phyloP scores from a whole-genome alignment of 768 basidiomycete genomes.

The Strobilomyces dryophilus region DNA sequence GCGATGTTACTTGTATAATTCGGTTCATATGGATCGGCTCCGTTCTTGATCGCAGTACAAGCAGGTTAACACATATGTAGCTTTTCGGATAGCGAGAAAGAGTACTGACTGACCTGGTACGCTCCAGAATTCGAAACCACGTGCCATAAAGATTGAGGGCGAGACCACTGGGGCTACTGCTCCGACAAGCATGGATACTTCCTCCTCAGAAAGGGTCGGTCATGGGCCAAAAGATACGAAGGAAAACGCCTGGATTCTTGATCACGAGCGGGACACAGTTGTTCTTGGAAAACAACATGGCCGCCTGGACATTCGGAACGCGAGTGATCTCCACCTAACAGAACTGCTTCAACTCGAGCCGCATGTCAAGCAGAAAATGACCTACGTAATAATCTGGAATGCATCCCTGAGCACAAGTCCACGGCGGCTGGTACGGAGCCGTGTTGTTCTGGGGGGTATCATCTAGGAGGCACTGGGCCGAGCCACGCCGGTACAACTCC shows the following conservation, averaged over 20 bases:
- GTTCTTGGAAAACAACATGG: not conserved
- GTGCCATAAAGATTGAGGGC: no score
- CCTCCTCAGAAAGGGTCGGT: not conserved
- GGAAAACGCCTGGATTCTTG: not conserved
- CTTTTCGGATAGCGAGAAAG: not conserved
- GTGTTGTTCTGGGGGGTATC: not conserved
- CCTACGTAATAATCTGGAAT: not conserved
- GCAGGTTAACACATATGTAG: not conserved
- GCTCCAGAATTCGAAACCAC: not conserved
- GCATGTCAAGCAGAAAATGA: not conserved
- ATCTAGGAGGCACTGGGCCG: not conserved
- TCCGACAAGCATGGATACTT: not conserved
- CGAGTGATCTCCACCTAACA: not conserved
- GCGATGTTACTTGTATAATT: not conserved
- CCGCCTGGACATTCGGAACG: not conserved
- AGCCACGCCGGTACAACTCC: not conserved
- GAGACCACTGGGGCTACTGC: not conserved
- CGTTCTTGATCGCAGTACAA: not conserved
- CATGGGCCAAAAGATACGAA: not conserved
- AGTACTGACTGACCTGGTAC: not conserved
- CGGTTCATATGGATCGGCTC: not conserved
- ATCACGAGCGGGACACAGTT: not conserved
- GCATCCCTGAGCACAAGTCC: not conserved
- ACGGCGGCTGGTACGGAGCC: not conserved
- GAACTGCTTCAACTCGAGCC: not conserved